Conservation (phyloP, 176 grass and related monocot species). For the Canna indica region DNA sequence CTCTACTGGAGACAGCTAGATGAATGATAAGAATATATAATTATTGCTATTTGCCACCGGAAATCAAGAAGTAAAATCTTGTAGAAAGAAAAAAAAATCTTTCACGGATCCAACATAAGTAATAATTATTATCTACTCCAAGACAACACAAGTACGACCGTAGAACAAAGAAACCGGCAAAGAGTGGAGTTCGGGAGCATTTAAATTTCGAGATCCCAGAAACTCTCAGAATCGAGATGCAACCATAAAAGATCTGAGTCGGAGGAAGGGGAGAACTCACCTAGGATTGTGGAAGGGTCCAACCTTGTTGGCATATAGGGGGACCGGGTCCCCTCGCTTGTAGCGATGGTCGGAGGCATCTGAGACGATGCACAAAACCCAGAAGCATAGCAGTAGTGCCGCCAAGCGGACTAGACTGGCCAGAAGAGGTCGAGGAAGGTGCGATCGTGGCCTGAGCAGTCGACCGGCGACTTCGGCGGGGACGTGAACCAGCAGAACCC, state of each 20-base stretch:
- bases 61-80: neutral
- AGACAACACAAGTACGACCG: neutral
- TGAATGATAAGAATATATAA: neutral
- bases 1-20: neutral
- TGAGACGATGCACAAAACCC: neutral
- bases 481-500: too few relatives aligned
- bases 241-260: neutral
- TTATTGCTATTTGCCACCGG: neutral
- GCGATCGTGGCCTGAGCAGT: too few relatives aligned
- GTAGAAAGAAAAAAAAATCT: neutral
- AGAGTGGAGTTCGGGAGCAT: neutral
- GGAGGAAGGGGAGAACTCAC: neutral
- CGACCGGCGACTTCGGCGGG: too few relatives aligned
- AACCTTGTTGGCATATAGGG: constrained; percentile 3
- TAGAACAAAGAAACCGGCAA: neutral
- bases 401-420: neutral
- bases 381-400: neutral
- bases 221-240: neutral
- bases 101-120: neutral
- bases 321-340: neutral
- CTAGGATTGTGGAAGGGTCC: constrained; percentile 1
- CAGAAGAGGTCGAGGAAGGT: too few relatives aligned
- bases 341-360: constrained; percentile 4
- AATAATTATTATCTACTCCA: neutral
- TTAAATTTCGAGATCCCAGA: too few relatives aligned